Base-by-base conservation (phyloP, 2,329 filamentous ascomycete species). In the Penicillium occitanis region DNA sequence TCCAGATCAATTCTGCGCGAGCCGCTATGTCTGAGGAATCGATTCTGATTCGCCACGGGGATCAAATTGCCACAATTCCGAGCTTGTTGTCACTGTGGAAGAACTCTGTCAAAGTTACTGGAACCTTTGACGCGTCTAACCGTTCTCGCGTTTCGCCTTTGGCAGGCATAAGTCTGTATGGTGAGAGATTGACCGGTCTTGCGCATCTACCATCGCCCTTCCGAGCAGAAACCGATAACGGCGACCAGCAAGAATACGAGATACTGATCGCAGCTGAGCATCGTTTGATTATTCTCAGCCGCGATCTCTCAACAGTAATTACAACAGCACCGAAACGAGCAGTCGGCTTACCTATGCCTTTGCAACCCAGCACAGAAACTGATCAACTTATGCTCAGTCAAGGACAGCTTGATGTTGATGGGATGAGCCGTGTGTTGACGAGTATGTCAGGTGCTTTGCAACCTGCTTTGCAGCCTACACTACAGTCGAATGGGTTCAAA, bases 381-480 rank as follows among this genome's bases (percentile, higher is more conserved):
- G 80, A 83, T 58, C 79, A 82, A 68, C 68, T 76, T 35, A 77
- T 78, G 70, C 75, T 83, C 13, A 76, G 70, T 53, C 73, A 73
- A 55, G 81, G 80, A 51, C 78, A 81, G 63, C 74, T 83, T 17
- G 81, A 82, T 66, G 75, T 83, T 17, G 77, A 81, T 50, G 81
- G 80, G 57, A 82, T 83, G 80, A 80, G 80, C 65, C 76, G 80
- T 22, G 71, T 83, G 3, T 70, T 83, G 44, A 79, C 75, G 33
- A 76, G 76, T 48, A 83, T 83, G 80, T 73, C 75, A 2, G 71
- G 68, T 37, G 72, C 70, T 11, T 70, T 69, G 40, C 73, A 71
- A 50, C 70, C 76, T n/a, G 19, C 33, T 25, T 37, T 37, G 19
- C 55, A 59, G 19, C 70, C 76, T 25, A 14, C 57, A 11, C 4